phyloP scores from a whole-genome alignment of 2,329 filamentous ascomycete genomes.

The Penicillium sp. region DNA sequence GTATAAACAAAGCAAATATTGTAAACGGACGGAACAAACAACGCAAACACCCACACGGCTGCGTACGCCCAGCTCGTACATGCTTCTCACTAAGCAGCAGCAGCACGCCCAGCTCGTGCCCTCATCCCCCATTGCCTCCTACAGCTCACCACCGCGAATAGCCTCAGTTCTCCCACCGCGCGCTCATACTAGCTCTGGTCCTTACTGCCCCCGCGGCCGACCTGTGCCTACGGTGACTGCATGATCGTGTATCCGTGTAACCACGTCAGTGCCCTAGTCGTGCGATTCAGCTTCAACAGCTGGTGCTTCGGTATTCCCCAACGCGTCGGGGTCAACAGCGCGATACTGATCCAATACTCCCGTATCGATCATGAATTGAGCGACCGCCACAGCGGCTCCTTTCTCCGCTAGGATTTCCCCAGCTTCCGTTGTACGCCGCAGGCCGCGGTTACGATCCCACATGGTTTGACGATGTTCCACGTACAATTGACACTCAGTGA shows the following conservation, averaged over 20 bases:
- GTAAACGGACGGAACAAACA: too few species aligned
- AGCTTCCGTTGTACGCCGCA: background rate
- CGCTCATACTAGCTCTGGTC: background rate
- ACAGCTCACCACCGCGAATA: background rate
- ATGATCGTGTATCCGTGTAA: background rate
- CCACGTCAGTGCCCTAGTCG: background rate
- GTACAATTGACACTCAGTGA: background rate
- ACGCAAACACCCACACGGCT: constrained; percentile 28
- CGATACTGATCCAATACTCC: background rate
- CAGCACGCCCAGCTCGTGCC: too few species aligned
- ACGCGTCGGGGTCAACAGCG: background rate
- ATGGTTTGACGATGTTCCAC: too few species aligned
- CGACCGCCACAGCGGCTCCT: background rate
- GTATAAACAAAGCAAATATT: too few species aligned
- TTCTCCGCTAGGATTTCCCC: background rate
- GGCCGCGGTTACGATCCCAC: background rate
- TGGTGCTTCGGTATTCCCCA: background rate
- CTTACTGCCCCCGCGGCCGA: background rate
- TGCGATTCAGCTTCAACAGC: background rate
- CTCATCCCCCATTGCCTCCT: too few species aligned
- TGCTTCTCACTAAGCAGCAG: too few species aligned
- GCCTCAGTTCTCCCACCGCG: background rate
- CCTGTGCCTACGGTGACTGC: background rate
- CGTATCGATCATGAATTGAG: background rate
- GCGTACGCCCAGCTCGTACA: too few species aligned